Percentiles rank a stretch among this genome's conserved stretches.
Evolutionary conservation across 352 stramenopile species (phyloP).

Genomic region (Pythium brassicae): DNA sequence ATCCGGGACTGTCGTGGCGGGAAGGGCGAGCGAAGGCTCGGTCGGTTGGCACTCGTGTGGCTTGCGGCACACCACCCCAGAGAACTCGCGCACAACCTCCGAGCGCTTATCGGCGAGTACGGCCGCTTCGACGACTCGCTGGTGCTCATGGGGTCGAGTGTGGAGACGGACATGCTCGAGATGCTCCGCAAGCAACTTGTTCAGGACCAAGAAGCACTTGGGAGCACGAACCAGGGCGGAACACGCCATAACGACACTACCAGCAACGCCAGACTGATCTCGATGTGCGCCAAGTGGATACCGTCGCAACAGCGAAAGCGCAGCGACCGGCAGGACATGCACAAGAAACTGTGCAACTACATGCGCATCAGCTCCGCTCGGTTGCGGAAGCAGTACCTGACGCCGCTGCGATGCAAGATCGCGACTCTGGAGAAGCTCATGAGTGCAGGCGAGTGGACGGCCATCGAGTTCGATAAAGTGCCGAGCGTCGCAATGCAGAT

Average conservation of each 20-base stretch:
- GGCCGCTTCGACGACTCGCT: conserved; percentile 42
- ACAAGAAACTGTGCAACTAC: conserved; percentile 34
- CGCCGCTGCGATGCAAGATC: conserved; percentile 29
- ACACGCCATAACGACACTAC: background rate
- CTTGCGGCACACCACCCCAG: conserved; percentile 23
- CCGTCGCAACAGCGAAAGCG: conserved; percentile 39
- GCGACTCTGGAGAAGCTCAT: conserved; percentile 34
- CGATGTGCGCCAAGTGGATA: conserved; percentile 53
- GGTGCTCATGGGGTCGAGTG: conserved; percentile 30
- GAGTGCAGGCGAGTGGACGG: conserved; percentile 39
- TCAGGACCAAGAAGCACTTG: conserved; percentile 17
- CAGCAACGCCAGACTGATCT: conserved; percentile 11
- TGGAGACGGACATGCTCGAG: conserved; percentile 30
- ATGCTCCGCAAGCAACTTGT: conserved; percentile 30
- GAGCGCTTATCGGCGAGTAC: conserved; percentile 29
- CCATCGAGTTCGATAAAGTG: conserved; percentile 32
- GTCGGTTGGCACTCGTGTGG: conserved; percentile 26
- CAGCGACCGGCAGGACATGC: conserved; percentile 32
- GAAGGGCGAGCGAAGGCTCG: conserved; percentile 38
- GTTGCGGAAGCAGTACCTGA: conserved; percentile 42
- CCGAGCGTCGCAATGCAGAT: conserved; percentile 41
- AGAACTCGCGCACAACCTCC: conserved; percentile 41
- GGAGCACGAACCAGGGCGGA: background rate
- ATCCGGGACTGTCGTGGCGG: conserved; percentile 39
- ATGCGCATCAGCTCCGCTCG: conserved; percentile 33